A percentile compares a stretch with the other conserved stretches of the same genome.
Conservation (phyloP, 257 asterid species). For the Salvia splendens region DNA sequence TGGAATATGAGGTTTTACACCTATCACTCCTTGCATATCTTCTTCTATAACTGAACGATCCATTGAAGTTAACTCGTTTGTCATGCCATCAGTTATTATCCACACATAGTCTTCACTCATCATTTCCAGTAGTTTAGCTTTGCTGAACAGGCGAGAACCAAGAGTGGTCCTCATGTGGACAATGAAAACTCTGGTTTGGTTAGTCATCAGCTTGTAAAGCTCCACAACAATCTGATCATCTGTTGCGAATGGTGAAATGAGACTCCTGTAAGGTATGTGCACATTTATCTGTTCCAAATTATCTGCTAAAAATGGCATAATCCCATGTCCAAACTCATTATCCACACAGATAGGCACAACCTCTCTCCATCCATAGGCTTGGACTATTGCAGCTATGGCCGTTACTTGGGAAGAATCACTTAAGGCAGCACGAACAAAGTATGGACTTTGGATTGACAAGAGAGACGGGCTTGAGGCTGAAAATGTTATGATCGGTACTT, state of each 20-base stretch:
- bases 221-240: slow-evolving; percentile 43
- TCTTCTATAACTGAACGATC: slow-evolving; percentile 37
- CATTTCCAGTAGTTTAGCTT: slow-evolving; percentile 48
- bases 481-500: slow-evolving; percentile 58
- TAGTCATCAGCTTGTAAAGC: slow-evolving; percentile 50
- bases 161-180: slow-evolving; percentile 44
- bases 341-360: slow-evolving; percentile 51
- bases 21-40: slow-evolving; percentile 61
- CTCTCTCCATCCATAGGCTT: slow-evolving; percentile 54
- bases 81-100: slow-evolving; percentile 54
- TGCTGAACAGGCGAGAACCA: slow-evolving; percentile 40
- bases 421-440: slow-evolving; percentile 49
- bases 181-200: slow-evolving; percentile 56
- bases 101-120: slow-evolving; percentile 50
- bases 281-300: slow-evolving; percentile 40
- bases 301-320: slow-evolving; percentile 47
- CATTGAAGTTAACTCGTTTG: slow-evolving; percentile 29
- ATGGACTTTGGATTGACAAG: slow-evolving; percentile 38
- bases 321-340: slow-evolving; percentile 54
- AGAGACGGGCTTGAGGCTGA: slow-evolving; percentile 63
- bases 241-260: slow-evolving; percentile 41
- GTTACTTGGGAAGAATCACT: slow-evolving; percentile 52
- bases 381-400: slow-evolving; percentile 44
- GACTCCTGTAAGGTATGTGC: slow-evolving; percentile 49
- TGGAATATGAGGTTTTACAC: slow-evolving; percentile 46